These are phyloP conservation scores for Lentinula guzmanii DNA, from an alignment of 768 basidiomycete species.

Conservation along the genomic window DNA sequence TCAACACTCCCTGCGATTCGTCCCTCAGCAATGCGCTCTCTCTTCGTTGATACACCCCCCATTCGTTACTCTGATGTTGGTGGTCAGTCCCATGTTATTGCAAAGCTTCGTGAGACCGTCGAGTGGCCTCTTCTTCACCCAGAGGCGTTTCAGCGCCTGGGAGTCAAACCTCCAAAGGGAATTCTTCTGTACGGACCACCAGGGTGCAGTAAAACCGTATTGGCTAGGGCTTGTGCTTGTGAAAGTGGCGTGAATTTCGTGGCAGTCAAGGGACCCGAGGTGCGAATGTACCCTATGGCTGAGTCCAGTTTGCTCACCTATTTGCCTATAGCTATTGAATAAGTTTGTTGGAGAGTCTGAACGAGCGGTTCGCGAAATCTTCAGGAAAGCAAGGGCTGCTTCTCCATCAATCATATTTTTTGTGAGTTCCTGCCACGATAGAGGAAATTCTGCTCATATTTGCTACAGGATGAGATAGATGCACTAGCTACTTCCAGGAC, in stretches of 20 bases:
- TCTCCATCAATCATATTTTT: constrained; percentile 97
- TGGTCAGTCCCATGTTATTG: constrained; percentile 75
- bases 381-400: constrained; percentile 89
- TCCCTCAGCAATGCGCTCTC: constrained; percentile 90
- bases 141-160: constrained; percentile 80
- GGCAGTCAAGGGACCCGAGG: constrained; percentile 97
- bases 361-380: constrained; percentile 89
- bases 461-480: constrained; percentile 88
- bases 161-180: constrained; percentile 84
- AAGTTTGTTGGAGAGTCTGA: constrained; percentile 99
- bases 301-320: neutral
- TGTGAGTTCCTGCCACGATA: constrained; percentile 39
- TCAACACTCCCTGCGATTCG: constrained; percentile 72
- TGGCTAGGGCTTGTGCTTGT: constrained; percentile 86
- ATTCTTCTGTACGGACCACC: constrained; percentile 93
- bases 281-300: constrained; percentile 23
- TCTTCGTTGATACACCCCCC: constrained; percentile 82
- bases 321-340: constrained; percentile 67
- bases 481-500: constrained; percentile 80
- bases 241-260: constrained; percentile 96
- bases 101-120: constrained; percentile 83
- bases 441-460: neutral
- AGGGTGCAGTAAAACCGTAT: constrained; percentile 94
- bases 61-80: constrained; percentile 87
- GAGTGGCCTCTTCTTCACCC: constrained; percentile 94